Evolutionary conservation across 768 basidiomycete species (phyloP).

Genomic region (Clitopilus hobsonii): DNA sequence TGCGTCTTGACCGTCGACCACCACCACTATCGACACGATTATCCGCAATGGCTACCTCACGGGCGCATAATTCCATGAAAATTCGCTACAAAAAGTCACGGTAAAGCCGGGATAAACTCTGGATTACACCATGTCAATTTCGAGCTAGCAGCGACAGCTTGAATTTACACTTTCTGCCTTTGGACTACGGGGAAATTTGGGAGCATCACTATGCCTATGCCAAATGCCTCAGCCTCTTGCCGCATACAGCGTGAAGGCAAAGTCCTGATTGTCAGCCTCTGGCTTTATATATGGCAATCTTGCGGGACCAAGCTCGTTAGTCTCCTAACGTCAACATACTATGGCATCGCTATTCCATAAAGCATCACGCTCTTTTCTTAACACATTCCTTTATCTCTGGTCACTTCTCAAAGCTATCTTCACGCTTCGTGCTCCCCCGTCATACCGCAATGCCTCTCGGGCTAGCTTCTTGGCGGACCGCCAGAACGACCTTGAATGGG

Average conservation of each 20-base stretch:
- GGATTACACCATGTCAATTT: too few relatives aligned
- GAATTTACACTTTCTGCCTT: too few relatives aligned
- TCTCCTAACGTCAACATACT: constrained; percentile 1
- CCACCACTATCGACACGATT: not conserved
- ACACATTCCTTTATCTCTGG: constrained; percentile 16
- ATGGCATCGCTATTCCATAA: constrained; percentile 12
- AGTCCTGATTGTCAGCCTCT: constrained; percentile 8
- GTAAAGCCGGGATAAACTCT: too few relatives aligned
- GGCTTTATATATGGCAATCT: constrained; percentile 2
- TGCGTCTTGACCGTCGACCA: not conserved
- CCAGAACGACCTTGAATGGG: constrained; percentile 10
- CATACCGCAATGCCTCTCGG: constrained; percentile 9
- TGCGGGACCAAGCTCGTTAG: not conserved
- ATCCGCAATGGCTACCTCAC: too few relatives aligned
- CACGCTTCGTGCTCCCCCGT: constrained; percentile 9
- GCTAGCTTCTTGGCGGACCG: constrained; percentile 9
- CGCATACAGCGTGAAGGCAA: too few relatives aligned
- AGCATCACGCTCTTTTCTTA: constrained; percentile 12
- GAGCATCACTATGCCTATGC: too few relatives aligned
- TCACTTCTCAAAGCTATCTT: constrained; percentile 14
- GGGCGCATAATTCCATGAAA: too few relatives aligned
- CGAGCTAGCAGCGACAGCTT: too few relatives aligned
- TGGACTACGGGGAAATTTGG: too few relatives aligned
- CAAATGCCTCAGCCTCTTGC: too few relatives aligned
- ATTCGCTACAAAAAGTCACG: too few relatives aligned